Conservation (phyloP, 768 basidiomycete species). For the Lentinula boryana region DNA sequence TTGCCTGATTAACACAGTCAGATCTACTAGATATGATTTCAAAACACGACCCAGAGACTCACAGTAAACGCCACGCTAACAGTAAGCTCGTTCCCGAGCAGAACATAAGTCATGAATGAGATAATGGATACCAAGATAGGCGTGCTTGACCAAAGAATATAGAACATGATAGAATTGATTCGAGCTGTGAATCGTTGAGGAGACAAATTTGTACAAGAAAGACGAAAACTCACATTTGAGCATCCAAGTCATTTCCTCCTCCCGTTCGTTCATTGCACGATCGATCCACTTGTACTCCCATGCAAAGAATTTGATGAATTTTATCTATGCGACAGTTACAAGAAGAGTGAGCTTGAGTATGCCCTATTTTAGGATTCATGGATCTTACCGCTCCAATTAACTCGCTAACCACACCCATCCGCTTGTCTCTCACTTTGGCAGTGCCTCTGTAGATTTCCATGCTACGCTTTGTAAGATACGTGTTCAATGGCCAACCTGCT, state of each 20-base stretch:
- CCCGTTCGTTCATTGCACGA: constrained; percentile 56
- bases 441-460: constrained; percentile 57
- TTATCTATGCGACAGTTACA: constrained; percentile 32
- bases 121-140: constrained; percentile 79
- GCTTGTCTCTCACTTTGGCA: constrained; percentile 59
- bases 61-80: constrained; percentile 83
- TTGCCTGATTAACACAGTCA: constrained; percentile 35
- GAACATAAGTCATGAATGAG: constrained; percentile 70
- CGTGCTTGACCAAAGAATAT: constrained; percentile 64
- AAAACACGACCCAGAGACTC: constrained; percentile 14
- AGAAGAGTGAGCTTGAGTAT: neutral
- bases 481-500: constrained; percentile 68
- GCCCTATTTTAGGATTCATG: neutral
- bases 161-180: constrained; percentile 68
- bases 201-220: neutral
- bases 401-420: constrained; percentile 76
- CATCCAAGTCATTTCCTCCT: constrained; percentile 72
- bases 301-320: constrained; percentile 82
- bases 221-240: constrained; percentile 43
- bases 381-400: constrained; percentile 56
- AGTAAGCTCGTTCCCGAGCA: constrained; percentile 68
- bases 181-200: constrained; percentile 36
- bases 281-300: constrained; percentile 77
- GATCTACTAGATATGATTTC: neutral
- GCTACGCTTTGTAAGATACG: constrained; percentile 52